These are phyloP conservation scores for Aureobasidium mangrovei DNA, from an alignment of 2,329 filamentous ascomycete species.

Conservation along the genomic window DNA sequence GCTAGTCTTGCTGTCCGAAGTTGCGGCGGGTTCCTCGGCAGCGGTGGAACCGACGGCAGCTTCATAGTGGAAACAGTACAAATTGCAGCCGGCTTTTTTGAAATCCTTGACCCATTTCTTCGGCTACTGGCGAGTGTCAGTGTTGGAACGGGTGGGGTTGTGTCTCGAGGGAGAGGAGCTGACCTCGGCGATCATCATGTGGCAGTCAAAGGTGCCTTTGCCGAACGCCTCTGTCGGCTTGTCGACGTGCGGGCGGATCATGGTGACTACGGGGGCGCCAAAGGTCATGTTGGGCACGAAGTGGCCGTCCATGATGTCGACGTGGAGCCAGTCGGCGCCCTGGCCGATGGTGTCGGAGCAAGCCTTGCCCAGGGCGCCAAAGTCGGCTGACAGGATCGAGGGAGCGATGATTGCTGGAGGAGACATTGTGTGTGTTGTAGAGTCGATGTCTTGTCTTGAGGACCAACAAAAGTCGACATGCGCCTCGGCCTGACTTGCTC, in stretches of 20 bases:
- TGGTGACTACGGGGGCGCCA: constrained; percentile 87
- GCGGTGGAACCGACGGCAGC: constrained; percentile 76
- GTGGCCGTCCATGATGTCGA: constrained; percentile 98
- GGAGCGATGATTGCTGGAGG: constrained; percentile 91
- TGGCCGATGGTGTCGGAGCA: constrained; percentile 78
- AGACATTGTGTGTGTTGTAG: constrained; percentile 51
- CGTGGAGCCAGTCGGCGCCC: constrained; percentile 86
- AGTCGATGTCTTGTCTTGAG: background rate
- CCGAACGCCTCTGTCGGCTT: constrained; percentile 60
- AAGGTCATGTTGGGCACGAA: constrained; percentile 99
- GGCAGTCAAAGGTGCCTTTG: constrained; percentile 94
- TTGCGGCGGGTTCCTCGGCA: constrained; percentile 66
- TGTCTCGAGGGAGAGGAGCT: background rate
- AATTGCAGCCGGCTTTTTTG: constrained; percentile 83
- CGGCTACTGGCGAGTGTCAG: constrained; percentile 48
- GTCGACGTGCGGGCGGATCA: constrained; percentile 80
- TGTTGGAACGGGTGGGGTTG: background rate
- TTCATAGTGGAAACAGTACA: constrained; percentile 99
- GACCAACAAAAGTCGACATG: background rate
- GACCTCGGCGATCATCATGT: constrained; percentile 99
- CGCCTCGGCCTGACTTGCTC: background rate
- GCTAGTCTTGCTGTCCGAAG: constrained; percentile 62
- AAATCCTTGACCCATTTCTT: constrained; percentile 98
- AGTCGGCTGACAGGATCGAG: constrained; percentile 97
- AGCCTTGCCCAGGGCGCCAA: constrained; percentile 76